Evolutionary conservation across 495 filamentous ascomycete species (phyloP).

Genomic region (Opeltia flavorubescens): DNA sequence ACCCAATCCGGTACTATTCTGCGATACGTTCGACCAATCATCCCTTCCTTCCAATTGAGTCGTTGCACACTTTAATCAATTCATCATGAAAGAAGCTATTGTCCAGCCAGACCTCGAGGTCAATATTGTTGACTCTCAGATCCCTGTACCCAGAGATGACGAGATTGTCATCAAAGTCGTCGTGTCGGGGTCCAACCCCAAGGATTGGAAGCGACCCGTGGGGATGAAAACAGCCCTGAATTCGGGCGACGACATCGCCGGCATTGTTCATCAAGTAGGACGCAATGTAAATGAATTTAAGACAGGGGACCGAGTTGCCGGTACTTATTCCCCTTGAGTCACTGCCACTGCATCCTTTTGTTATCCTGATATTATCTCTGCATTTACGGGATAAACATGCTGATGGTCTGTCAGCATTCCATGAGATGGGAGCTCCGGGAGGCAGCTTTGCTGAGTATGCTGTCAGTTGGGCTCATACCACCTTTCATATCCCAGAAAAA

Average conservation of each 20-base stretch:
- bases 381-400: too few relatives aligned
- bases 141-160: slow-evolving; percentile 43
- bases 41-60: neutral
- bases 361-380: too few relatives aligned
- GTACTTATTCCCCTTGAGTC: neutral
- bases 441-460: slow-evolving; percentile 64
- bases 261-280: slow-evolving; percentile 49
- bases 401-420: slow-evolving; percentile 56
- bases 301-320: slow-evolving; percentile 48
- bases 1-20: neutral
- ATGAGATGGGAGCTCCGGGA: slow-evolving; percentile 38
- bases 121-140: slow-evolving; percentile 47
- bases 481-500: slow-evolving; percentile 52
- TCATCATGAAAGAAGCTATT: slow-evolving; percentile 52
- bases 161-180: slow-evolving; percentile 61
- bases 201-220: slow-evolving; percentile 51
- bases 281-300: slow-evolving; percentile 46
- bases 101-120: slow-evolving; percentile 39
- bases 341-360: too few relatives aligned
- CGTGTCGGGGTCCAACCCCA: slow-evolving; percentile 59
- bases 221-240: slow-evolving; percentile 26
- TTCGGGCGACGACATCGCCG: slow-evolving; percentile 60
- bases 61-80: neutral
- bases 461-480: slow-evolving; percentile 46
- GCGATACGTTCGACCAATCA: neutral